phyloP scores from a whole-genome alignment of 2,329 filamentous ascomycete species.

The Aureobasidium lini region DNA sequence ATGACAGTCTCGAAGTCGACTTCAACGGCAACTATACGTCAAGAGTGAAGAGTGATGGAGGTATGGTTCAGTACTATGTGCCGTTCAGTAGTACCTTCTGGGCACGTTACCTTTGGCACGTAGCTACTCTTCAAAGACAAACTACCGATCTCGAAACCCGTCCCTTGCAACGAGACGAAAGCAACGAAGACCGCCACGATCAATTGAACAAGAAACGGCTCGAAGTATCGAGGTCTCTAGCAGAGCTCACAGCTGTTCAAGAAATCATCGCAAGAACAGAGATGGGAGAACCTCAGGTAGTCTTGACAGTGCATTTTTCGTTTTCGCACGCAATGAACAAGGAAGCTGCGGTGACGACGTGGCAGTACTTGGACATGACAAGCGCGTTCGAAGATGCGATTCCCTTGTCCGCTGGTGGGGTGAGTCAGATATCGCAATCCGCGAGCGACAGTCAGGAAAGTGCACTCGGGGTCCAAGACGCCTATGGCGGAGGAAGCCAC shows the following conservation, averaged over 20 bases:
- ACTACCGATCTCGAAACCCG: slow-evolving; percentile 17
- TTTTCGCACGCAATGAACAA: slow-evolving; percentile 27
- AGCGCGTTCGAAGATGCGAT: not conserved
- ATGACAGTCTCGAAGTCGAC: slow-evolving; percentile 21
- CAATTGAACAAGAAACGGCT: slow-evolving; percentile 15
- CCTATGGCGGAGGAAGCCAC: slow-evolving; percentile 18
- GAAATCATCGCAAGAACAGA: slow-evolving; percentile 33
- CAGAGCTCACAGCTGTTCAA: slow-evolving; percentile 34
- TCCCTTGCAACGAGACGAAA: slow-evolving; percentile 17
- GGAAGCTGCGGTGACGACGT: slow-evolving; percentile 27
- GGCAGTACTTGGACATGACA: slow-evolving; percentile 22
- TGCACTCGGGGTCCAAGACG: slow-evolving; percentile 24
- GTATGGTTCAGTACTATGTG: slow-evolving; percentile 21
- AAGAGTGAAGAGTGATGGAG: slow-evolving; percentile 19
- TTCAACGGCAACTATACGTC: slow-evolving; percentile 16
- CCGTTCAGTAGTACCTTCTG: slow-evolving; percentile 39
- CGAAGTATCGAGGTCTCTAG: slow-evolving; percentile 27
- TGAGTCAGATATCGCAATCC: slow-evolving; percentile 3
- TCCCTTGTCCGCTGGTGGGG: not conserved
- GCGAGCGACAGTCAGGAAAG: slow-evolving; percentile 8
- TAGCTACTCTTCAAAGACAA: slow-evolving; percentile 20
- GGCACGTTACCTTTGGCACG: slow-evolving; percentile 30
- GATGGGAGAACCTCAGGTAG: slow-evolving; percentile 21
- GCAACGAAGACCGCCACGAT: slow-evolving; percentile 16
- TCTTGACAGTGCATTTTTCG: slow-evolving; percentile 33